Evolutionary conservation across 345 rosid genomes (phyloP).

Genomic region (Gossypium herbaceum): DNA sequence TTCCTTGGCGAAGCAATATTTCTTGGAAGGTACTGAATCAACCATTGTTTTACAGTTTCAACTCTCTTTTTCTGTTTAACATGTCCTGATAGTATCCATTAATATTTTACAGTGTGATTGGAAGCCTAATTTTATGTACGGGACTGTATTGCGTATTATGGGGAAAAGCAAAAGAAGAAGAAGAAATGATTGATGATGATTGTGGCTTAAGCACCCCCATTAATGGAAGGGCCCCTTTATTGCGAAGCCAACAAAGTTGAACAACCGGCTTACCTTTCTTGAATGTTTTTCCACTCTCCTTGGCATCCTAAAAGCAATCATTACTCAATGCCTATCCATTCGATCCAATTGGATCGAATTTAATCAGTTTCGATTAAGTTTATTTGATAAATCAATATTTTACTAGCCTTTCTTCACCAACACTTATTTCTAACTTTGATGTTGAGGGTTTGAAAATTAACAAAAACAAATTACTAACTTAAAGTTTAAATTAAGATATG

Average conservation of each 20-base stretch:
- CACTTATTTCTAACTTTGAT: no score
- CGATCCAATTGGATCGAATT: no score
- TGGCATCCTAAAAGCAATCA: no score
- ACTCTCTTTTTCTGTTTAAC: neutral
- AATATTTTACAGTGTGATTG: constrained; percentile 12
- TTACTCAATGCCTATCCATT: no score
- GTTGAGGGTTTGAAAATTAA: no score
- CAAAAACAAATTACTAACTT: no score
- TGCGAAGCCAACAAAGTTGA: neutral
- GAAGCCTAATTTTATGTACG: neutral
- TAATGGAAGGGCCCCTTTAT: neutral
- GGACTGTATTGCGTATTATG: constrained; percentile 13
- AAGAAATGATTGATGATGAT: neutral
- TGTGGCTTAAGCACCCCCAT: neutral
- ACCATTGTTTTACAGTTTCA: neutral
- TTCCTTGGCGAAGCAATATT: constrained; percentile 4
- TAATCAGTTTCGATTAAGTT: no score
- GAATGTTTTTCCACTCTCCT: no score
- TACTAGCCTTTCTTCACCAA: no score
- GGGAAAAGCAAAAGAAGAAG: constrained; percentile 12
- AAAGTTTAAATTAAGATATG: no score
- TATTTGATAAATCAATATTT: no score
- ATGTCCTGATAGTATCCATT: neutral
- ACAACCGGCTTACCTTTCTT: neutral
- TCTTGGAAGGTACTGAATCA: constrained; percentile 3